Conservation (phyloP, 192 early-diverging fungal species). For the Coemansia sp. region DNA sequence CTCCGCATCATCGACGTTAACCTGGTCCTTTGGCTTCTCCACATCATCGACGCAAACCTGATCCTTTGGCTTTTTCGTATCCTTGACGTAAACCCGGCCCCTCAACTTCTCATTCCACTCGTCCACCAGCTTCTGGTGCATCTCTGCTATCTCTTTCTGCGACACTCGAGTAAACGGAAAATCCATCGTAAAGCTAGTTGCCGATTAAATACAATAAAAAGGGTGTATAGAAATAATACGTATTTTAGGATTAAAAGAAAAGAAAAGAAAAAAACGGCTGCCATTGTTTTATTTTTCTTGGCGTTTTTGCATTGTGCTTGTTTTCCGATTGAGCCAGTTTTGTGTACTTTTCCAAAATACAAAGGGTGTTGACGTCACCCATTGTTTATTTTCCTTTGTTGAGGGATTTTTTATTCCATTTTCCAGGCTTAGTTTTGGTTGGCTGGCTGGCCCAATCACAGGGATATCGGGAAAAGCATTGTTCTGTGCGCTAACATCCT, state of each 20-base stretch:
- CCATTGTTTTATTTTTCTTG: background rate
- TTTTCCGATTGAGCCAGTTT: background rate
- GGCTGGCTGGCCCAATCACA: too few species aligned
- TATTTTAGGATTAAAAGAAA: background rate
- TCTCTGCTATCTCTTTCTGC: conserved; percentile 5
- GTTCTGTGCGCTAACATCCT: too few species aligned
- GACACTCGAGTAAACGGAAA: background rate
- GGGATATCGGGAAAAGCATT: too few species aligned
- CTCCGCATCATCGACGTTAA: background rate
- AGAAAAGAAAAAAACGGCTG: background rate
- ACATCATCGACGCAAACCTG: conserved; percentile 9
- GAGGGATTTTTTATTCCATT: too few species aligned
- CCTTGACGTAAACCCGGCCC: conserved; percentile 16
- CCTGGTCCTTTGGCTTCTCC: conserved; percentile 17
- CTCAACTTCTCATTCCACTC: conserved; percentile 15
- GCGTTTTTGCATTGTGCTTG: background rate
- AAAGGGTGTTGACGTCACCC: too few species aligned
- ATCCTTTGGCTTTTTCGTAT: background rate
- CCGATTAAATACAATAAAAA: background rate
- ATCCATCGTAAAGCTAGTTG: background rate
- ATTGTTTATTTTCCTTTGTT: too few species aligned
- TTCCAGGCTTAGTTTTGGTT: too few species aligned
- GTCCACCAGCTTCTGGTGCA: conserved; percentile 13
- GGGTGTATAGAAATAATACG: too few species aligned
- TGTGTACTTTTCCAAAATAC: too few species aligned